These are phyloP conservation scores for Paraurostyla sp. DNA, from an alignment of 73 alveolate species.

Conservation along the genomic window DNA sequence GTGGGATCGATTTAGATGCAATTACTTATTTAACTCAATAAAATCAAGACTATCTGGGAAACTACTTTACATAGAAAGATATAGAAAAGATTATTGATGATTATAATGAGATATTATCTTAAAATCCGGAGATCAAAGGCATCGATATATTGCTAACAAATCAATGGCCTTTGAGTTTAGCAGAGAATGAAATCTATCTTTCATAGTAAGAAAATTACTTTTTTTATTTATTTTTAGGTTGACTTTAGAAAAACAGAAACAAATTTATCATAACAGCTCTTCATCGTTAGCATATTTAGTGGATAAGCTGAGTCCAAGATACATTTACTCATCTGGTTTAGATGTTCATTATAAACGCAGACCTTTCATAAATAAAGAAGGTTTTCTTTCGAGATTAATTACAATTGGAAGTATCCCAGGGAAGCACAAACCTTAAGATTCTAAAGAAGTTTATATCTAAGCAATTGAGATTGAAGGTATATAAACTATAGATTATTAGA, in stretches of 20 bases:
- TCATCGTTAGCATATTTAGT: conserved; percentile 26
- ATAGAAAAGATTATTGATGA: conserved; percentile 30
- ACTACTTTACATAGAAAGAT: conserved; percentile 25
- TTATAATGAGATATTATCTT: conserved; percentile 4
- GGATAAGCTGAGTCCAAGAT: conserved; percentile 44
- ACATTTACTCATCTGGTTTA: conserved; percentile 48
- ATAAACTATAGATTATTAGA: not conserved
- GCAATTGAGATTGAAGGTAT: conserved; percentile 63
- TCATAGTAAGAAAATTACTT: not conserved
- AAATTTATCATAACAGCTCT: conserved; percentile 9
- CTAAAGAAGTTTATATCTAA: conserved; percentile 54
- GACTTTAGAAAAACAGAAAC: not conserved
- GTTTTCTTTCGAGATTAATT: conserved; percentile 46
- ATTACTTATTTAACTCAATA: not conserved
- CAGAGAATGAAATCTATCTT: conserved; percentile 10
- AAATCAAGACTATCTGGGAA: conserved; percentile 20
- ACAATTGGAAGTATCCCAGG: conserved; percentile 60
- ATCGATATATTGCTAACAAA: conserved; percentile 57
- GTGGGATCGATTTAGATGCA: conserved; percentile 69
- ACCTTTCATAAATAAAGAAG: conserved; percentile 27
- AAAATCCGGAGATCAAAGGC: not conserved
- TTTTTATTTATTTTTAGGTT: not conserved
- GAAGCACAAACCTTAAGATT: conserved; percentile 17
- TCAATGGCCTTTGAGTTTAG: conserved; percentile 63
- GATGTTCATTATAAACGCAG: conserved; percentile 41